A percentile compares a stretch with the other conserved stretches of the same genome.
These are phyloP conservation scores for Phytomonas sp. DNA, from an alignment of 208 protist species.

Conservation along the genomic window DNA sequence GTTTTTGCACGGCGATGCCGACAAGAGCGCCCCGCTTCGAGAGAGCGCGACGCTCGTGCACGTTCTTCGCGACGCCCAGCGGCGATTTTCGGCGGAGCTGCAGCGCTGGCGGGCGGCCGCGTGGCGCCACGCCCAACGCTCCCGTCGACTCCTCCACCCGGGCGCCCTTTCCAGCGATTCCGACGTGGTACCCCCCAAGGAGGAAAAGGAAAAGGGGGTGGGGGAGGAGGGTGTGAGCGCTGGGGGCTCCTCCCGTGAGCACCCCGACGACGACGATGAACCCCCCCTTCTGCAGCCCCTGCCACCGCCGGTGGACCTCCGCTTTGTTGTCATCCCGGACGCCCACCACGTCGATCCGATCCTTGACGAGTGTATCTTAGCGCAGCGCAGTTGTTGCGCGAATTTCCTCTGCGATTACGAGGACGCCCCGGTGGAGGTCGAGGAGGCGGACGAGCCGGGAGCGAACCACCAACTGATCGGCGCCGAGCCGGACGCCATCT, in stretches of 20 bases:
- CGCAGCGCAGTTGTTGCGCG: slow-evolving; percentile 48
- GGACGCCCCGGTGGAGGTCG: slow-evolving; percentile 7
- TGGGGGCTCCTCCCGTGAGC: not conserved
- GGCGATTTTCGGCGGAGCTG: slow-evolving; percentile 17
- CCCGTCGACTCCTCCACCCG: slow-evolving; percentile 4
- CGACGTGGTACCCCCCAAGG: not conserved
- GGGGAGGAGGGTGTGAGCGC: not conserved
- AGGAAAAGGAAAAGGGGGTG: not conserved
- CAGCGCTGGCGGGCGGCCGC: slow-evolving; percentile 14
- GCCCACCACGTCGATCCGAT: slow-evolving; percentile 64
- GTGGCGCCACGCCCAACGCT: slow-evolving; percentile 6
- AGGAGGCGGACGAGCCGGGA: not conserved
- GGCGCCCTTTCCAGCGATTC: too few relatives aligned
- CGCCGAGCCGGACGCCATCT: slow-evolving; percentile 32
- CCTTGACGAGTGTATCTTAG: slow-evolving; percentile 66
- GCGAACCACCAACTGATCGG: slow-evolving; percentile 8
- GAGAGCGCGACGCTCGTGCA: slow-evolving; percentile 60
- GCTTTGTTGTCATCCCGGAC: slow-evolving; percentile 46
- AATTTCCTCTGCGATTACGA: slow-evolving; percentile 76
- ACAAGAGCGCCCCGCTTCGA: slow-evolving; percentile 61
- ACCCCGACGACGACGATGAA: not conserved
- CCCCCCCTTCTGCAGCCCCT: slow-evolving; percentile 9
- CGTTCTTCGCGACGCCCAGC: slow-evolving; percentile 52
- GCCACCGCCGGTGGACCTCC: slow-evolving; percentile 29
- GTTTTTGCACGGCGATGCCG: slow-evolving; percentile 78